Base-by-base conservation (phyloP, 148 eudicot species). In the Camellia japonica region DNA sequence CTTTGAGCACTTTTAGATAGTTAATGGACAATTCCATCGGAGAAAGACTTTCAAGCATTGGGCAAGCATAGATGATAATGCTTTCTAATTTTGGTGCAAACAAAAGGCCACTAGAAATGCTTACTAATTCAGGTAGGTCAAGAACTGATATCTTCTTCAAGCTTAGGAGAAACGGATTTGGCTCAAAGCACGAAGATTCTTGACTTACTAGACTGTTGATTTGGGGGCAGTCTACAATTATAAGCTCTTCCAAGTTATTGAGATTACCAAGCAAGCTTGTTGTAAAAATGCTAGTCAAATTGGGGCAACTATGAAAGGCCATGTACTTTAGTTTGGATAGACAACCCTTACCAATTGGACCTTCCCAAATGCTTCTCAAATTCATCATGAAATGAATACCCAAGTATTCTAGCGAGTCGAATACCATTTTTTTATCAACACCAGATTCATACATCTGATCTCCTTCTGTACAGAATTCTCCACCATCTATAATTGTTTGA, bases 281-380 rank as follows among this genome's bases (percentile, higher is more conserved):
- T n/a, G 80, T 78, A 23, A 78, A 78, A 78, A 78, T 78, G 73
- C 63, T 66, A 78, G 49, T 78, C 51, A 78, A 56, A 30, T 52
- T 56, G 20, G 73, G 72, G 49, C 80, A 78, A 43, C 69, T 76
- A 63, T 63, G 58, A 14, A 76, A 19, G 41, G 69, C 42, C 72
- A 78, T 4, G 51, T 7, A 46, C 71, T 68, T 76, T 23, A 76
- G 63, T 43, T 30, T 12, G 18, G 68, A 63, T 10, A 76, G 15
- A n/a, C 55, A 23, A 11, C 3, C n/a, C n/a, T n/a, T n/a, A n/a
- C n/a, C n/a, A n/a, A n/a, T n/a, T n/a, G n/a, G n/a, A n/a, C n/a
- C n/a, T n/a, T n/a, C n/a, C n/a, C n/a, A n/a, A n/a, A n/a, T n/a
- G n/a, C n/a, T n/a, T n/a, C n/a, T n/a, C n/a, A n/a, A n/a, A n/a